Percentiles rank a stretch among this genome's conserved stretches.
These are phyloP conservation scores for Thraustotheca clavata DNA, from an alignment of 352 stramenopile genomes.

Conservation along the genomic window DNA sequence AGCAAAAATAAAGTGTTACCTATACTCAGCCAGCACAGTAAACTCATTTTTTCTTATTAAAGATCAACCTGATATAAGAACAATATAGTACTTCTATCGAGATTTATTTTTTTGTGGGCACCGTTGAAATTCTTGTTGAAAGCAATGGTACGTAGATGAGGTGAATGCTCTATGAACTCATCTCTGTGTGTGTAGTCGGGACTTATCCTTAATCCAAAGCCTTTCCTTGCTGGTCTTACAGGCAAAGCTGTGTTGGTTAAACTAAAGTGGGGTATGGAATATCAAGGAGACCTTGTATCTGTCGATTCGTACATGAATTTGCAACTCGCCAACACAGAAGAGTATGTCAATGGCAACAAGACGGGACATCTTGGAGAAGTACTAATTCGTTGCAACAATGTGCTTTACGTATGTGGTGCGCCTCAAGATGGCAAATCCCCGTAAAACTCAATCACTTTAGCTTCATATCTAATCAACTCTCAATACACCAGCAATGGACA, in stretches of 20 bases:
- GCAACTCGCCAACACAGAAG: constrained; percentile 94
- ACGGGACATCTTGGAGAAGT: constrained; percentile 96
- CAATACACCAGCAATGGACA: no score
- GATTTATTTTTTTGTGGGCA: no score
- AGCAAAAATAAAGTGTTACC: no score
- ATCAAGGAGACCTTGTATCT: constrained; percentile 91
- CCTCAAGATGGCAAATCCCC: constrained; percentile 72
- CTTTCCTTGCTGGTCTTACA: constrained; percentile 90
- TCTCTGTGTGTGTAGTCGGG: constrained; percentile 39
- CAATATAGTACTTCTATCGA: no score
- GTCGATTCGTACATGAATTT: constrained; percentile 99
- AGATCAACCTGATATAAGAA: no score
- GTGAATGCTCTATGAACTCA: neutral
- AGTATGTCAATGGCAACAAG: constrained; percentile 96
- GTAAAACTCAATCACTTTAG: no score
- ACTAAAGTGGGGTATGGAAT: constrained; percentile 99
- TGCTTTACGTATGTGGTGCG: constrained; percentile 93
- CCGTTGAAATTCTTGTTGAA: no score
- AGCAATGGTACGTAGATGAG: neutral
- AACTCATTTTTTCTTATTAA: no score
- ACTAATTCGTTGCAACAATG: constrained; percentile 99
- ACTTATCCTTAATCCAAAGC: constrained; percentile 93
- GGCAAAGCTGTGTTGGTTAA: constrained; percentile 95
- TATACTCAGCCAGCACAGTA: no score
- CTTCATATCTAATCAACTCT: constrained; percentile 12